Base-by-base conservation (phyloP, 2,329 filamentous ascomycete genomes). In the Fusarium continuum region DNA sequence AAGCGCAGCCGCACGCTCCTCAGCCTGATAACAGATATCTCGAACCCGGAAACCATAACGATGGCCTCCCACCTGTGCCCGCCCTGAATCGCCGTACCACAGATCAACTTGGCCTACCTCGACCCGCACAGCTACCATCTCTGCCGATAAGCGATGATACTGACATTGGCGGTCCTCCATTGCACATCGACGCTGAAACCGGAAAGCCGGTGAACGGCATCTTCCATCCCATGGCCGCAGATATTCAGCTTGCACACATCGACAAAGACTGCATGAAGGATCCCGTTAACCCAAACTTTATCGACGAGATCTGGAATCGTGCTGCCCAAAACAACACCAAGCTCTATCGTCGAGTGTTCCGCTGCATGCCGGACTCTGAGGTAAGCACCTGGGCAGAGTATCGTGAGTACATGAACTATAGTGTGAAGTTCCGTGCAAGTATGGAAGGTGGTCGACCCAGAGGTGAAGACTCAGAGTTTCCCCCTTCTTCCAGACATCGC, bases 311-410 rank as follows among this genome's bases (percentile, higher is more conserved):
- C 2, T 99, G 96, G 96, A 88, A 90, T 65, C 84, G 88, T 16
- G 88, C 93, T 48, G 95, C 95, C 1, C 88, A 91, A 63, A 98
- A 98, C 80, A 99, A 99, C 75, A 99, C 95, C 4, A 94, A 93
- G 73, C 85, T 99, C 41, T 99, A 91, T 79, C 90, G 95, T 26
- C 88, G 91, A 60, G 94, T 99, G 8, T 99, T 99, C 80, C 88
- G 93, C 40, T 97, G 93, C 76, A 96, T 96, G 91, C 95, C 95
- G 2, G 95, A 99, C 74, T 97, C 89, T 46, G 92, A 97, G 72
- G 95, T 97, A 22, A 89, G 88, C 64, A 94, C 91, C 36, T 99
- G 95, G 95, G 88, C 91, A 66, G 91, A 96, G 64, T 99, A 99
- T 77, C 90, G 91, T 63, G 90, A 96, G 66, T 96, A 91, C 72